phyloP scores from a whole-genome alignment of 208 protist species.

The Crithidia brevicula region DNA sequence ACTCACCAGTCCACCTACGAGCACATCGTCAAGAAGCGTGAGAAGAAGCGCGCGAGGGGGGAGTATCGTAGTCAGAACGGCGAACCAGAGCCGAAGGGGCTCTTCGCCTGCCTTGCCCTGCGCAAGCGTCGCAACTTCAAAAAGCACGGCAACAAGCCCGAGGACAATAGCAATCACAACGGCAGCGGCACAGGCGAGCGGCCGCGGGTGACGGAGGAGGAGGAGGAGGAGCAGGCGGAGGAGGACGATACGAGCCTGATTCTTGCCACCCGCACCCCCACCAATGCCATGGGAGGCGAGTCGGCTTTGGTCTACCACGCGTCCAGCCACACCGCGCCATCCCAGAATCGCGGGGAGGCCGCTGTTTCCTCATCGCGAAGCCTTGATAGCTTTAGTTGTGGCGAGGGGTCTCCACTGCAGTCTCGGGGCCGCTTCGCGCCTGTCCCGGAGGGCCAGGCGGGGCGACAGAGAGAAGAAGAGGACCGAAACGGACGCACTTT shows the following conservation, averaged over 20 bases:
- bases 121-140: conserved; percentile 80
- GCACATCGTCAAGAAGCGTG: conserved; percentile 73
- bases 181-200: neutral
- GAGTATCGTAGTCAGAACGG: conserved; percentile 25
- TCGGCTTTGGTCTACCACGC: neutral
- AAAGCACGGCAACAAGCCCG: conserved; percentile 34
- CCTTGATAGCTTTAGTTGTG: conserved; percentile 6
- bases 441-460: neutral
- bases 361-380: neutral
- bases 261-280: neutral
- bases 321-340: neutral
- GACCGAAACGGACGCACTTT: neutral
- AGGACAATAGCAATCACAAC: neutral
- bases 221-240: neutral
- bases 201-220: neutral
- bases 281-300: neutral
- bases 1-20: conserved; percentile 75
- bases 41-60: conserved; percentile 48
- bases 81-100: conserved; percentile 8
- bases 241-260: conserved; percentile 7
- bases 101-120: conserved; percentile 44
- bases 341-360: neutral
- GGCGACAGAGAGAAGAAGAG: neutral
- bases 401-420: neutral
- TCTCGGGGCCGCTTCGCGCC: conserved; percentile 8